These are phyloP conservation scores for Ophiostoma pallidulum DNA, from an alignment of 2,329 filamentous ascomycete genomes.

Conservation along the genomic window DNA sequence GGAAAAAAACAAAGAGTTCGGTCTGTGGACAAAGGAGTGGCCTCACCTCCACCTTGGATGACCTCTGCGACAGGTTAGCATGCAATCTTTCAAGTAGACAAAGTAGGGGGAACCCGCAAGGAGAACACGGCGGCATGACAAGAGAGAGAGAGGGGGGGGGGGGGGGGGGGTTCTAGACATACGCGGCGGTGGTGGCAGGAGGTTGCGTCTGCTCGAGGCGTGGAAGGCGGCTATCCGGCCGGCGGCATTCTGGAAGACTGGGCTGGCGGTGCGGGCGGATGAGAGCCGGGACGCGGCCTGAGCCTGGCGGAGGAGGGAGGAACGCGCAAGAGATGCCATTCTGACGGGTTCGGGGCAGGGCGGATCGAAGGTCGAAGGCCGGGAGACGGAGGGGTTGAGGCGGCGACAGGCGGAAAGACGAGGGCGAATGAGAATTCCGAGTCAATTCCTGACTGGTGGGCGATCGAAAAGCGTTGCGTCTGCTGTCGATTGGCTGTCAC, in stretches of 20 bases:
- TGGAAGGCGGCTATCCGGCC: constrained; percentile 76
- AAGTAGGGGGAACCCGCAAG: too few relatives aligned
- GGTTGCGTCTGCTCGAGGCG: constrained; percentile 62
- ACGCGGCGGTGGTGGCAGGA: constrained; percentile 82
- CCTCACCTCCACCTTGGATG: constrained; percentile 64
- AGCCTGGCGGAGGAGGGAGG: constrained; percentile 46
- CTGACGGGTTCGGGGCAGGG: constrained; percentile 13
- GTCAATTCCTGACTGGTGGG: too few relatives aligned
- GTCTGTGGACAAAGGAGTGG: too few relatives aligned
- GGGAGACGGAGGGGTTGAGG: too few relatives aligned
- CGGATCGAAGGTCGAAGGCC: too few relatives aligned
- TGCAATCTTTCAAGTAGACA: too few relatives aligned
- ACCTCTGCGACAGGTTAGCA: constrained; percentile 42
- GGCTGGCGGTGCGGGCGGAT: constrained; percentile 14
- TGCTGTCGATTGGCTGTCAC: constrained; percentile 14
- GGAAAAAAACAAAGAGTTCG: too few relatives aligned
- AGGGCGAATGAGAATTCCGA: too few relatives aligned
- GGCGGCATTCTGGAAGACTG: constrained; percentile 29
- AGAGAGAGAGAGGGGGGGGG: too few relatives aligned
- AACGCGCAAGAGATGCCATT: constrained; percentile 50
- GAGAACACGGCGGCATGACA: too few relatives aligned
- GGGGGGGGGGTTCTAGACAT: too few relatives aligned
- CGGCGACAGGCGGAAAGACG: too few relatives aligned
- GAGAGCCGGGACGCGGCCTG: constrained; percentile 24
- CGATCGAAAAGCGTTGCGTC: background rate